Conservation (phyloP, 2,329 filamentous ascomycete genomes). For the Pyrenophora seminiperda region DNA sequence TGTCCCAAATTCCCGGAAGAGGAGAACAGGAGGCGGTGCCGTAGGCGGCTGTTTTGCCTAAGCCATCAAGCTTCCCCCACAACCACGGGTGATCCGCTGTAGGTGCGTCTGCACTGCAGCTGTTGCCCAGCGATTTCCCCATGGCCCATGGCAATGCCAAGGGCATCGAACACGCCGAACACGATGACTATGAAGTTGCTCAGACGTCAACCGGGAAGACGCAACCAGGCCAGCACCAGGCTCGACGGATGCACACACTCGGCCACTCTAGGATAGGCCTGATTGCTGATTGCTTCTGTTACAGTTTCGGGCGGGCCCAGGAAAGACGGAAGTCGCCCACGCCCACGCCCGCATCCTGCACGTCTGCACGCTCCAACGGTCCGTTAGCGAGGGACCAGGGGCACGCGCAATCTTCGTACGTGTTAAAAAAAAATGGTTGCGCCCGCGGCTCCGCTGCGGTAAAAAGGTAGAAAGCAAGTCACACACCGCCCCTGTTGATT, state of each 20-base stretch:
- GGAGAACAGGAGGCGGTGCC: constrained; percentile 9
- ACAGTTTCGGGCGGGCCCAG: constrained; percentile 9
- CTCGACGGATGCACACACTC: not conserved
- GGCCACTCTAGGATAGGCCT: not conserved
- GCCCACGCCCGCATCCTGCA: not conserved
- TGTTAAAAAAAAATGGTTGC: constrained; percentile 15
- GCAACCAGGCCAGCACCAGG: not conserved
- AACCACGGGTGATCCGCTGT: constrained; percentile 19
- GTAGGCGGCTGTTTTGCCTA: constrained; percentile 13
- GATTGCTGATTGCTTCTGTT: constrained; percentile 11
- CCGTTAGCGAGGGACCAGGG: constrained; percentile 11
- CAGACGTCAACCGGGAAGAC: not conserved
- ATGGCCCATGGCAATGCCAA: not conserved
- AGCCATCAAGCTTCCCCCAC: constrained; percentile 41
- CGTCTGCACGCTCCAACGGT: constrained; percentile 14
- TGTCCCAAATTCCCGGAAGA: constrained; percentile 14
- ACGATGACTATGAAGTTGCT: not conserved
- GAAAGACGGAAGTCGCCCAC: constrained; percentile 3
- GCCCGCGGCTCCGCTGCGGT: constrained; percentile 6
- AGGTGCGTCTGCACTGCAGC: constrained; percentile 12
- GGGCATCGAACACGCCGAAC: not conserved
- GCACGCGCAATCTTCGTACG: not conserved
- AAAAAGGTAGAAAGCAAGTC: not conserved
- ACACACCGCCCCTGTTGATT: constrained; percentile 11
- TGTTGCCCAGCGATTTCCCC: not conserved